These are phyloP conservation scores for Penicillium cataractarum DNA, from an alignment of 495 filamentous ascomycete genomes.

Conservation along the genomic window DNA sequence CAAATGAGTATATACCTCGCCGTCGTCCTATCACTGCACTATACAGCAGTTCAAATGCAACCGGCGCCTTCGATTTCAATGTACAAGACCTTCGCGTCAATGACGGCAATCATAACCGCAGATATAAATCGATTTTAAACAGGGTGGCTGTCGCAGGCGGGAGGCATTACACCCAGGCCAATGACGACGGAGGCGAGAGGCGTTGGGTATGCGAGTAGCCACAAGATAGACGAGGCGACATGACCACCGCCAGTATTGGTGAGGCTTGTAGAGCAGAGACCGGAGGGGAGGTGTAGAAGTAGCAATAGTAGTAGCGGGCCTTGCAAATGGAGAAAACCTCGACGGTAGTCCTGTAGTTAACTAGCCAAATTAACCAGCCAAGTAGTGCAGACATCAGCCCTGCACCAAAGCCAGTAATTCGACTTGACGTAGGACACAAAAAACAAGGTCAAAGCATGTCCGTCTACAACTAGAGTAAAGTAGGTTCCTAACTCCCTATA, in stretches of 20 bases:
- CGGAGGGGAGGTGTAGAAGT: not conserved
- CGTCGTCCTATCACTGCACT: not conserved
- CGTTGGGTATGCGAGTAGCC: not conserved
- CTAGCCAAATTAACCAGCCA: too few species aligned
- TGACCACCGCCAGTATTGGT: not conserved
- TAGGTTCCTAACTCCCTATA: too few species aligned
- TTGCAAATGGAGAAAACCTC: too few species aligned
- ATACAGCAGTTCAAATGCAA: not conserved
- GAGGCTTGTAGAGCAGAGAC: not conserved
- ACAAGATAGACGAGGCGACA: not conserved
- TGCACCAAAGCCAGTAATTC: too few species aligned
- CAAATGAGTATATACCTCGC: not conserved
- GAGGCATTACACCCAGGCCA: not conserved
- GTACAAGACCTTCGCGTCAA: not conserved
- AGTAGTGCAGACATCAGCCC: too few species aligned
- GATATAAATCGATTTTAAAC: not conserved
- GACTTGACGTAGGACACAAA: not conserved
- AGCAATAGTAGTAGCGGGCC: not conserved
- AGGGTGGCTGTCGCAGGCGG: not conserved
- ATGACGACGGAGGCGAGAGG: constrained; percentile 11
- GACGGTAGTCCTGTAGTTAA: not conserved
- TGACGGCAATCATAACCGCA: constrained; percentile 12
- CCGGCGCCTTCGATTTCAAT: not conserved
- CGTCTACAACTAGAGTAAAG: too few species aligned
- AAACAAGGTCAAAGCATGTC: not conserved